Percentiles rank a stretch among this genome's conserved stretches.
Conservation (phyloP, 2,329 filamentous ascomycete species). For the Ophiocordyceps camponoti-rufipedis region DNA sequence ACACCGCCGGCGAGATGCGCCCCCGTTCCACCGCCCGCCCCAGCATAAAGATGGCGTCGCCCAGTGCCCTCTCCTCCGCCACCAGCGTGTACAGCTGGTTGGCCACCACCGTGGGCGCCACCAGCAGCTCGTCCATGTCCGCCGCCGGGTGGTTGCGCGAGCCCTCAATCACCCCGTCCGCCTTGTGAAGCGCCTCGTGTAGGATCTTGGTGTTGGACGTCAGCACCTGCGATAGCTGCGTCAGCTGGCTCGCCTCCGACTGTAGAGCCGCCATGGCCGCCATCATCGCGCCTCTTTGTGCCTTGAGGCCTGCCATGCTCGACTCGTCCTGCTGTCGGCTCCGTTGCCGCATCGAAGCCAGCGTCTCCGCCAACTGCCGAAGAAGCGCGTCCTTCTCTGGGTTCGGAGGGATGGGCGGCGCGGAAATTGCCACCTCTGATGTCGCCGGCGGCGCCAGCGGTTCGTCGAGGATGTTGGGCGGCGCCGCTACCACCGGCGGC, state of each 20-base stretch:
- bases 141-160: slow-evolving; percentile 53
- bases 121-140: slow-evolving; percentile 73
- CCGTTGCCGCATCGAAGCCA: slow-evolving; percentile 50
- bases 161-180: slow-evolving; percentile 58
- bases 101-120: slow-evolving; percentile 84
- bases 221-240: slow-evolving; percentile 51
- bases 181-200: slow-evolving; percentile 57
- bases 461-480: slow-evolving; percentile 36
- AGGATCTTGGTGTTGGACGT: slow-evolving; percentile 63
- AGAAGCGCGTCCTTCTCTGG: slow-evolving; percentile 86
- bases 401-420: slow-evolving; percentile 84
- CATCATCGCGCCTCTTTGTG: slow-evolving; percentile 64
- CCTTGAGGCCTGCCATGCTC: slow-evolving; percentile 55
- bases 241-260: slow-evolving; percentile 53
- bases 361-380: slow-evolving; percentile 50
- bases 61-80: slow-evolving; percentile 73
- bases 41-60: slow-evolving; percentile 72
- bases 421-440: slow-evolving; percentile 31
- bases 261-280: slow-evolving; percentile 51
- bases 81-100: slow-evolving; percentile 83
- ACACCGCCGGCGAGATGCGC: slow-evolving; percentile 50
- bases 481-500: slow-evolving; percentile 6
- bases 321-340: slow-evolving; percentile 55
- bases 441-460: slow-evolving; percentile 33
- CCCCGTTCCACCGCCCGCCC: slow-evolving; percentile 58